Base-by-base conservation (phyloP, 2,329 filamentous ascomycete genomes). In the Clonostachys solani region DNA sequence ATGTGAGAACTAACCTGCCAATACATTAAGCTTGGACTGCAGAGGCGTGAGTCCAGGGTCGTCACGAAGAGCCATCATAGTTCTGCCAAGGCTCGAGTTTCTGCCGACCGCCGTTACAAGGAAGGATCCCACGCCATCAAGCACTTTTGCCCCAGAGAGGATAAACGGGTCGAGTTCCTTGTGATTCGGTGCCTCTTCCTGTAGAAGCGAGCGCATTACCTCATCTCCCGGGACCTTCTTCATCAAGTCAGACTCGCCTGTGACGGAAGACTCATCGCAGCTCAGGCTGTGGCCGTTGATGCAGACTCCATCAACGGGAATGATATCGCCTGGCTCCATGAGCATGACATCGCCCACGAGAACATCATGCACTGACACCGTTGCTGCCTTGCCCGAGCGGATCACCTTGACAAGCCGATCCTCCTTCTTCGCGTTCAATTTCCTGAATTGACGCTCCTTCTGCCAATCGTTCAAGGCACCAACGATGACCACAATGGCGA, bases 291-390 rank as follows among this genome's bases (percentile, higher is more conserved):
- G 70, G 42, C 88, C 82, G 52, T 85, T 79, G 42, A 89, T 77
- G n/a, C 85, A 85, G 8, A 29, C 9, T 29, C 23, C 23, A 57
- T 89, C 85, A 0, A 85, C 84, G 2, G 85, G 83, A 34, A 88
- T 75, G 63, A 88, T 75, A 56, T 89, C 85, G 53, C 45, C 45
- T 6, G 86, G 83, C 59, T 90, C 86, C 17, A 91, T 69, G 49
- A 84, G 77, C 66, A 91, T 74, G 3, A 92, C 72, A 58, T 92
- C 87, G 34, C 87, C 87, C 29, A 88, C 87, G 18, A 89, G 67
- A 17, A 91, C 68, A 56, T 90, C 84, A 52, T 86, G 77, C 5
- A 90, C 77, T 1, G 82, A 86, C 37, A 91, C 80, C 61, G 87
- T 82, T 52, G 78, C 74, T 1, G 82, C 83, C 55, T 76, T 82